These are phyloP conservation scores for Quercus aquifolioides DNA, from an alignment of 306 rosid genomes.

Conservation along the genomic window DNA sequence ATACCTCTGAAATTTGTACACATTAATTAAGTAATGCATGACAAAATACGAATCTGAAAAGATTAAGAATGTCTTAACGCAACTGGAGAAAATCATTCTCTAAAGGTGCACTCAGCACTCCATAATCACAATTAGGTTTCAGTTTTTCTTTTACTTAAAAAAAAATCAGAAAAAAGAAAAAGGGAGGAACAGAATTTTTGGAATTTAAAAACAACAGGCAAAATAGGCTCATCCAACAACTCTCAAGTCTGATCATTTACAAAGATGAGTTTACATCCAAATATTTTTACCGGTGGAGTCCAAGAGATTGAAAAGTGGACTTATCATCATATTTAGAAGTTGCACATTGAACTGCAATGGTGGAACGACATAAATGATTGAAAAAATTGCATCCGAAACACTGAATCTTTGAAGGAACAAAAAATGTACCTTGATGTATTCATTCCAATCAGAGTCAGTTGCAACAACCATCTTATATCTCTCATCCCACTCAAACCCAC, in stretches of 20 bases:
- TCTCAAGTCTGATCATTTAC: too few relatives aligned
- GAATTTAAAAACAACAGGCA: too few relatives aligned
- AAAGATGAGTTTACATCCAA: too few relatives aligned
- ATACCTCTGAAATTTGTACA: slow-evolving; percentile 37
- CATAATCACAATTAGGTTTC: too few relatives aligned
- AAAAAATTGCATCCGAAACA: background rate
- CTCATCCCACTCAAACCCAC: slow-evolving; percentile 54
- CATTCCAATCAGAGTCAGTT: slow-evolving; percentile 44
- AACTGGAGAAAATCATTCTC: background rate
- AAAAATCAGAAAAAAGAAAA: too few relatives aligned
- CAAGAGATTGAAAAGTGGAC: too few relatives aligned
- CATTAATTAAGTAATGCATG: slow-evolving; percentile 3
- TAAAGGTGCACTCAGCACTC: too few relatives aligned
- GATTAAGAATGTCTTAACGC: background rate
- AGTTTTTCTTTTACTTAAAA: too few relatives aligned
- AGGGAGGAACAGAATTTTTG: too few relatives aligned
- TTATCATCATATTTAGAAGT: background rate
- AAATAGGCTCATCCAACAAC: too few relatives aligned
- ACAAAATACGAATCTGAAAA: background rate
- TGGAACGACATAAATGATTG: background rate
- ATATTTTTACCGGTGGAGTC: too few relatives aligned
- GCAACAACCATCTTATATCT: slow-evolving; percentile 43
- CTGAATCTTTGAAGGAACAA: background rate
- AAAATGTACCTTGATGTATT: slow-evolving; percentile 39
- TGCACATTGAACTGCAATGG: background rate